These are phyloP conservation scores for Hippophae tibetana DNA, from an alignment of 306 rosid species.

Conservation along the genomic window DNA sequence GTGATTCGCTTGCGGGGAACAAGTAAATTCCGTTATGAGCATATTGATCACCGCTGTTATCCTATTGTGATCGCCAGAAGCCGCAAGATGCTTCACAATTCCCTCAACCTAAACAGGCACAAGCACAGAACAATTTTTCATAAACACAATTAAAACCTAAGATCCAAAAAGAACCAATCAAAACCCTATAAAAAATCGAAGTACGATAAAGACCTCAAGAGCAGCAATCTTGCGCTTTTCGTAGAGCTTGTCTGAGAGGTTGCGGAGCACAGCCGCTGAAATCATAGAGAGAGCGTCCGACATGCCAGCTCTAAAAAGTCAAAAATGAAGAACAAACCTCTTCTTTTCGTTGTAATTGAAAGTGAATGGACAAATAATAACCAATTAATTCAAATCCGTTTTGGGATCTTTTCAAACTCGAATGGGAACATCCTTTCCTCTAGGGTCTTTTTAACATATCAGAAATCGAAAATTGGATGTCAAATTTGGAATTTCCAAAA, in stretches of 20 bases:
- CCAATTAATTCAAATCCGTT: slow-evolving; percentile 27
- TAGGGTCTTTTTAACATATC: slow-evolving; percentile 4
- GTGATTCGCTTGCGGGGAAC: slow-evolving; percentile 82
- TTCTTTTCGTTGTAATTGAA: neutral
- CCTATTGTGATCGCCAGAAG: slow-evolving; percentile 74
- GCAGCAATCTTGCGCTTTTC: slow-evolving; percentile 99
- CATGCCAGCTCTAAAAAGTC: slow-evolving; percentile 37
- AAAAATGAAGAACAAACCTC: neutral
- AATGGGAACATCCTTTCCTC: slow-evolving; percentile 29
- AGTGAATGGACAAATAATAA: neutral
- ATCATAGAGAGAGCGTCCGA: slow-evolving; percentile 57
- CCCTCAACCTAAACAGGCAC: slow-evolving; percentile 65
- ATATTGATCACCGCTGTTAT: slow-evolving; percentile 70
- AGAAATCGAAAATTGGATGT: neutral
- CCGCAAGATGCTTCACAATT: slow-evolving; percentile 74
- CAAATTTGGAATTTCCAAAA: neutral
- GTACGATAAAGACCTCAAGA: slow-evolving; percentile 55
- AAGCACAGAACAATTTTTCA: slow-evolving; percentile 2
- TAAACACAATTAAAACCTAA: neutral
- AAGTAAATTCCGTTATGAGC: slow-evolving; percentile 61
- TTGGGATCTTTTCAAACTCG: slow-evolving; percentile 48
- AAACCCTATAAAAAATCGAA: slow-evolving; percentile 34
- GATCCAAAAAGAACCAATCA: slow-evolving; percentile 18
- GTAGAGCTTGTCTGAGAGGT: slow-evolving; percentile 89
- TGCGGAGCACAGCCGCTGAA: slow-evolving; percentile 76